Evolutionary conservation across 1,139 yeast genomes (phyloP).

Genomic region (Kluyveromyces sp.): DNA sequence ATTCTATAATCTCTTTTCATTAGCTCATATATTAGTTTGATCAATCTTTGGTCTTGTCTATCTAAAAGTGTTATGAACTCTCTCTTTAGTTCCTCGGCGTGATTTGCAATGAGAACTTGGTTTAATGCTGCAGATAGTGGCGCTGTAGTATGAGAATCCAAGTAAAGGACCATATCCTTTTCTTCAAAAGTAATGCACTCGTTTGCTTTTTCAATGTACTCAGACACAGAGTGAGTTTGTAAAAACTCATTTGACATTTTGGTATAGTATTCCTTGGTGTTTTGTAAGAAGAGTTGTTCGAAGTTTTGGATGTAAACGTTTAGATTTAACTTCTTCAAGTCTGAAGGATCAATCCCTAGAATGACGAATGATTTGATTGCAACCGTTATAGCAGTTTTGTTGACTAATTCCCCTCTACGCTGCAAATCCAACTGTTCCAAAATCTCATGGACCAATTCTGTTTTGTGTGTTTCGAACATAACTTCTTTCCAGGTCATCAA

Average conservation of each 20-base stretch:
- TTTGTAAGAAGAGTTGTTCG: constrained; percentile 66
- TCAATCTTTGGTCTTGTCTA: constrained; percentile 68
- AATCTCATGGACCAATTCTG: constrained; percentile 57
- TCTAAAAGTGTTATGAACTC: constrained; percentile 70
- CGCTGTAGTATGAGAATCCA: constrained; percentile 82
- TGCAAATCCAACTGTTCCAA: constrained; percentile 69
- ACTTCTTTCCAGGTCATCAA: constrained; percentile 81
- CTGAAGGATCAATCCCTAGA: constrained; percentile 70
- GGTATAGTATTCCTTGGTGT: constrained; percentile 66
- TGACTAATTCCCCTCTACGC: constrained; percentile 71
- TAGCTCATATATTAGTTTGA: constrained; percentile 69
- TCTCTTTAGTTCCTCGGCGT: constrained; percentile 66
- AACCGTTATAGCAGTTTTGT: constrained; percentile 56
- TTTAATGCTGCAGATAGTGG: constrained; percentile 71
- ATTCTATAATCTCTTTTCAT: constrained; percentile 49
- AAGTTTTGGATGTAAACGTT: constrained; percentile 74
- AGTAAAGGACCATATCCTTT: constrained; percentile 64
- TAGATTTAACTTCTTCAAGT: constrained; percentile 75
- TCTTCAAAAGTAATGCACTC: constrained; percentile 76
- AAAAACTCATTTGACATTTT: constrained; percentile 64
- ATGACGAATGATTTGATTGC: constrained; percentile 80
- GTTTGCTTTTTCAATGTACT: constrained; percentile 83
- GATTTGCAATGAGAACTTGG: constrained; percentile 67
- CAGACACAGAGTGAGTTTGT: constrained; percentile 72
- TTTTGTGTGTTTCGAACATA: constrained; percentile 63